A percentile compares a stretch with the other conserved stretches of the same genome.
These are phyloP conservation scores for Escovopsis sp. DNA, from an alignment of 2,329 filamentous ascomycete genomes.

Conservation along the genomic window DNA sequence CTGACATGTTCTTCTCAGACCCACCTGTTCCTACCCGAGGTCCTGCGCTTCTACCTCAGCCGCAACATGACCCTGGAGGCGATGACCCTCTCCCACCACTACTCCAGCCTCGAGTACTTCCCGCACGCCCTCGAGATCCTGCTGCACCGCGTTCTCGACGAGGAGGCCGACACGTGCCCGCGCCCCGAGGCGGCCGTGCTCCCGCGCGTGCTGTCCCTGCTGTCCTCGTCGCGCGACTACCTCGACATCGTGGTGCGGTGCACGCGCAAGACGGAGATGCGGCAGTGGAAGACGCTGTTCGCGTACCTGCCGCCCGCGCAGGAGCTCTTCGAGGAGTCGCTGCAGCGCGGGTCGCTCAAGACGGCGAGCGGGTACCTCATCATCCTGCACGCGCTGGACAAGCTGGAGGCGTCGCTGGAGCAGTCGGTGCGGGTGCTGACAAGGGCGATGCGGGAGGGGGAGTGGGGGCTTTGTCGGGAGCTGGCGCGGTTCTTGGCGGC, in stretches of 20 bases:
- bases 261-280: slow-evolving; percentile 89
- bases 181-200: slow-evolving; percentile 49
- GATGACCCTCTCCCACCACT: slow-evolving; percentile 68
- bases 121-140: slow-evolving; percentile 84
- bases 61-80: slow-evolving; percentile 68
- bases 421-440: slow-evolving; percentile 70
- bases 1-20: slow-evolving; percentile 40
- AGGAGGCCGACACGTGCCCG: slow-evolving; percentile 68
- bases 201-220: slow-evolving; percentile 45
- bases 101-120: slow-evolving; percentile 80
- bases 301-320: slow-evolving; percentile 79
- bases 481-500: slow-evolving; percentile 89
- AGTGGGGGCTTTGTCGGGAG: slow-evolving; percentile 95
- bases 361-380: slow-evolving; percentile 95
- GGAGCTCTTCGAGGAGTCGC: slow-evolving; percentile 83
- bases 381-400: slow-evolving; percentile 72
- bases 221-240: slow-evolving; percentile 68
- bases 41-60: slow-evolving; percentile 66
- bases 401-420: slow-evolving; percentile 53
- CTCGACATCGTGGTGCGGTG: slow-evolving; percentile 94
- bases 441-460: slow-evolving; percentile 66
- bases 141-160: slow-evolving; percentile 83
- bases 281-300: slow-evolving; percentile 91
- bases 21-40: slow-evolving; percentile 80
- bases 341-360: slow-evolving; percentile 74